phyloP scores from a whole-genome alignment of 2,329 filamentous ascomycete species.

The Fusarium xyrophilum region DNA sequence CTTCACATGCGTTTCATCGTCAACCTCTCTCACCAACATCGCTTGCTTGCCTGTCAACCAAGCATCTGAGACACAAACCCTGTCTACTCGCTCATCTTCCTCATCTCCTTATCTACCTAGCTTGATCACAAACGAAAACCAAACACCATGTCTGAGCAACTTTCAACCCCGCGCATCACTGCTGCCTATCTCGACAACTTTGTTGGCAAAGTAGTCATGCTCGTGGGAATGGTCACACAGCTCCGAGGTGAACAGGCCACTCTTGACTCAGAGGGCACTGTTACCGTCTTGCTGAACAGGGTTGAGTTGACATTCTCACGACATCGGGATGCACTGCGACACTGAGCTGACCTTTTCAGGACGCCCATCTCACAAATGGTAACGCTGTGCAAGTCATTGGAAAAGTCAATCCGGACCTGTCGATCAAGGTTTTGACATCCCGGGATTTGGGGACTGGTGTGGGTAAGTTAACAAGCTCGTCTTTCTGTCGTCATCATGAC shows the following conservation, averaged over 20 bases:
- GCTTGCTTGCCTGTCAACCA: background rate
- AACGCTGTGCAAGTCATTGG: slow-evolving; percentile 80
- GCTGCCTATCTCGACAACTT: slow-evolving; percentile 80
- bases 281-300: slow-evolving; percentile 76
- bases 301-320: slow-evolving; percentile 58
- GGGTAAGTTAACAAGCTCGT: slow-evolving; percentile 59
- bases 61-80: background rate
- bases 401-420: slow-evolving; percentile 77
- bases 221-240: slow-evolving; percentile 84
- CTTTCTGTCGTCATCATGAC: slow-evolving; percentile 33
- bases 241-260: slow-evolving; percentile 81
- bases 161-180: slow-evolving; percentile 79
- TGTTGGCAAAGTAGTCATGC: slow-evolving; percentile 75
- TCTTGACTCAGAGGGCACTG: slow-evolving; percentile 79
- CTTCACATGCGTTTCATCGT: slow-evolving; percentile 1
- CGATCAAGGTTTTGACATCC: slow-evolving; percentile 72
- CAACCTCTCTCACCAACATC: background rate
- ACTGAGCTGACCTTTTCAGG: slow-evolving; percentile 55
- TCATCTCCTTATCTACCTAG: background rate
- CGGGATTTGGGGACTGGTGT: slow-evolving; percentile 73
- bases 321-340: background rate
- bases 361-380: slow-evolving; percentile 71
- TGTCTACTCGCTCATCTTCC: rapidly evolving
- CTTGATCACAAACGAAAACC: slow-evolving; percentile 8
- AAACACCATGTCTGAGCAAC: slow-evolving; percentile 68